phyloP scores from a whole-genome alignment of 345 rosid genomes.

The Acer saccharum region DNA sequence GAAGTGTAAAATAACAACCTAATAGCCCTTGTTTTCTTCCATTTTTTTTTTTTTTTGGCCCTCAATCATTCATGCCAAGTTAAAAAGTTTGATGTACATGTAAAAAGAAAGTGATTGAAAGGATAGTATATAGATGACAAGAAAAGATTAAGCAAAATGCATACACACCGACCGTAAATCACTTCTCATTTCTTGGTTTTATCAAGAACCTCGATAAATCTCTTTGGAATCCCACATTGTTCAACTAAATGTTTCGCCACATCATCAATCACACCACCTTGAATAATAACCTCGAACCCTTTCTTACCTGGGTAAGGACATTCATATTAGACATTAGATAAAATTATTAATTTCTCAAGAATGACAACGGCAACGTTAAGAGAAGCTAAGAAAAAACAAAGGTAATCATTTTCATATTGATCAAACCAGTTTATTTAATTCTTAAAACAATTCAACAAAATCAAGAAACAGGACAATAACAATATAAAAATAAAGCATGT shows the following conservation, averaged over 20 bases:
- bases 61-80: not conserved
- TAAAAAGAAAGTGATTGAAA: not conserved
- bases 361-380: not conserved
- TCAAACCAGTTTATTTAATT: not conserved
- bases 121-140: not conserved
- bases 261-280: conserved; percentile 92
- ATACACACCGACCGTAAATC: conserved; percentile 12
- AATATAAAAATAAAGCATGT: not conserved
- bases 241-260: conserved; percentile 80
- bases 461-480: not conserved
- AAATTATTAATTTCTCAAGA: not conserved
- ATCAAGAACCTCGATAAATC: conserved; percentile 87
- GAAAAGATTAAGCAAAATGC: not conserved
- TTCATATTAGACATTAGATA: not conserved
- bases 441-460: not conserved
- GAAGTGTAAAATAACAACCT: not conserved
- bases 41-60: not conserved
- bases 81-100: not conserved
- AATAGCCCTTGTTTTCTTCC: not conserved
- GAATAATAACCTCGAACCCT: conserved; percentile 85
- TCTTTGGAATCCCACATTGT: conserved; percentile 84
- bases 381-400: not conserved
- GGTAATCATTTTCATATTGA: not conserved
- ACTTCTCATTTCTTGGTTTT: conserved; percentile 74
- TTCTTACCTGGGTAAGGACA: conserved; percentile 65